phyloP scores from a whole-genome alignment of 345 rosid genomes.

The Ceriops zippeliana region DNA sequence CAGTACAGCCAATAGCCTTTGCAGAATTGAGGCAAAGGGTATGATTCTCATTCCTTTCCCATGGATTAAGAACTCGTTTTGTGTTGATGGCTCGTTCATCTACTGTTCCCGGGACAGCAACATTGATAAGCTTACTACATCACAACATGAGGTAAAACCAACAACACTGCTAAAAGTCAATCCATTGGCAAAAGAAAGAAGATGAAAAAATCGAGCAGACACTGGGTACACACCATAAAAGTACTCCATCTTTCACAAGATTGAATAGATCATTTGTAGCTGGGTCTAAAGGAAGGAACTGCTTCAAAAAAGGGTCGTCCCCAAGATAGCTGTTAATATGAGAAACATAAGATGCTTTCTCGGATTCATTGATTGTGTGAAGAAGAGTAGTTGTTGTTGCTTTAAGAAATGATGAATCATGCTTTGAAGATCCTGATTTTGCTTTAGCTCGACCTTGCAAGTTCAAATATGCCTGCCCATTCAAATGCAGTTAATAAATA shows the following conservation, averaged over 20 bases:
- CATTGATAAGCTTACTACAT: constrained; percentile 80
- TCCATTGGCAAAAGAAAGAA: neutral
- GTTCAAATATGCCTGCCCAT: constrained; percentile 57
- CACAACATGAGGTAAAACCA: constrained; percentile 20
- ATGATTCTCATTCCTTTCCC: constrained; percentile 97
- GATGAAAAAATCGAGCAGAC: constrained; percentile 12
- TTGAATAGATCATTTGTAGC: constrained; percentile 61
- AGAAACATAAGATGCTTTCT: constrained; percentile 72
- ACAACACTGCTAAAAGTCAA: constrained; percentile 10
- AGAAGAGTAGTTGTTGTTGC: constrained; percentile 64
- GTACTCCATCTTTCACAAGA: constrained; percentile 87
- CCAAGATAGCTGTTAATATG: constrained; percentile 89
- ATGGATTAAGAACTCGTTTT: constrained; percentile 71
- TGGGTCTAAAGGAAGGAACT: constrained; percentile 87
- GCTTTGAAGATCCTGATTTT: constrained; percentile 58
- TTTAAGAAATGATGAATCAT: constrained; percentile 67
- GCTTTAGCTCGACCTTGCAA: constrained; percentile 58
- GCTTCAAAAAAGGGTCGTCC: constrained; percentile 79
- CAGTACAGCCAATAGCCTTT: constrained; percentile 84
- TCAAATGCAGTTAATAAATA: constrained; percentile 20
- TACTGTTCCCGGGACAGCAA: constrained; percentile 87
- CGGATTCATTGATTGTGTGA: constrained; percentile 67
- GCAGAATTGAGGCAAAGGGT: constrained; percentile 93
- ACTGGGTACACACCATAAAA: constrained; percentile 56
- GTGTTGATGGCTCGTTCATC: constrained; percentile 91